Conservation (phyloP, 225 moss, liverwort and hornwort genomes). For the Takakia lepidozioides region DNA sequence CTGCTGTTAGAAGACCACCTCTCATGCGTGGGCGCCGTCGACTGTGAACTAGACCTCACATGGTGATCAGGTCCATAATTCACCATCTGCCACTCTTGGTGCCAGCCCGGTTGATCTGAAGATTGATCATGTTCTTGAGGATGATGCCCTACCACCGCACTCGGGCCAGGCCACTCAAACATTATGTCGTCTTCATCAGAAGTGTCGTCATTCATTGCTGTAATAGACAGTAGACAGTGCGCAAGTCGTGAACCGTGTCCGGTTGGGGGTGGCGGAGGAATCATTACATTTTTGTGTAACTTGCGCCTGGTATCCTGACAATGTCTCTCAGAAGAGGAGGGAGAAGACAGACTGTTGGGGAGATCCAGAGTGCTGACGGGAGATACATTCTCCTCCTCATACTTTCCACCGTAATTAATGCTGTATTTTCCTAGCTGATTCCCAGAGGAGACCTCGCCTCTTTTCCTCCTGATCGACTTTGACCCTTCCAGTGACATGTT, state of each 20-base stretch:
- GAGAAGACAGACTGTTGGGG: slow-evolving; percentile 24
- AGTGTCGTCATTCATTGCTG: slow-evolving; percentile 53
- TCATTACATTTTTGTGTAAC: slow-evolving; percentile 16
- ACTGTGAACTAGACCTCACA: slow-evolving; percentile 6
- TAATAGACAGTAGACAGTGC: slow-evolving; percentile 47
- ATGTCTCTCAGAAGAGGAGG: slow-evolving; percentile 25
- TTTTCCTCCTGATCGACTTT: too few relatives aligned
- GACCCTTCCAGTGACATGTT: too few relatives aligned
- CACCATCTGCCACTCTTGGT: slow-evolving; percentile 42
- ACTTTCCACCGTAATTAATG: too few relatives aligned
- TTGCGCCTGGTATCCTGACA: slow-evolving; percentile 19
- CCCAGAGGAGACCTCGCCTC: too few relatives aligned
- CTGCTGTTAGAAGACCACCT: slow-evolving; percentile 58
- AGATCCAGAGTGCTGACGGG: slow-evolving; percentile 49
- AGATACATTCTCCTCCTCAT: too few relatives aligned
- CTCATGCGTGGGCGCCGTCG: slow-evolving; percentile 31
- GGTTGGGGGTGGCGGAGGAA: not conserved
- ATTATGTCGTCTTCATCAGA: slow-evolving; percentile 59
- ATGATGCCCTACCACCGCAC: slow-evolving; percentile 32
- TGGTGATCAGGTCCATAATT: slow-evolving; percentile 24
- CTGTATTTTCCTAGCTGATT: too few relatives aligned
- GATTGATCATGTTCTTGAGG: too few relatives aligned
- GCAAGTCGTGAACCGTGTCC: slow-evolving; percentile 52
- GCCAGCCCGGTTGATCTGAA: slow-evolving; percentile 15
- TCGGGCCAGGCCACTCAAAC: slow-evolving; percentile 43